These are phyloP conservation scores for Calonectria montana DNA, from an alignment of 2,329 filamentous ascomycete species.

Conservation along the genomic window DNA sequence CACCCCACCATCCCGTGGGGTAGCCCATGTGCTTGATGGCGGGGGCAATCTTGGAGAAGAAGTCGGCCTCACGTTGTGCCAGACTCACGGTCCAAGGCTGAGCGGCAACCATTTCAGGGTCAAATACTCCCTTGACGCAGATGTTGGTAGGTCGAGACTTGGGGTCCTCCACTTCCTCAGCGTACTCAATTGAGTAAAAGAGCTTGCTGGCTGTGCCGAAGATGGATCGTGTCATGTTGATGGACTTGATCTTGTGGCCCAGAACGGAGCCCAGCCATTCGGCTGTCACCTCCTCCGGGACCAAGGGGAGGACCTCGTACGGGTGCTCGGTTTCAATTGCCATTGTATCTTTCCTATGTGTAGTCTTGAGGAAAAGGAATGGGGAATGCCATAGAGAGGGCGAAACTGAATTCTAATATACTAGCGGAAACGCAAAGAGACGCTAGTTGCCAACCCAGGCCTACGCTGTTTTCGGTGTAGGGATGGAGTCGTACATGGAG, in stretches of 20 bases:
- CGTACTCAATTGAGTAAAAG: neutral
- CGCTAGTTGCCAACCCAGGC: neutral
- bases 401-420: neutral
- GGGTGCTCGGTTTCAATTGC: neutral
- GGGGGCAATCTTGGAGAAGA: constrained; percentile 51
- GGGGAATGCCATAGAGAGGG: neutral
- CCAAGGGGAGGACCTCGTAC: neutral
- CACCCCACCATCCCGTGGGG: constrained; percentile 52
- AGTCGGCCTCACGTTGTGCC: constrained; percentile 51
- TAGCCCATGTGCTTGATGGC: constrained; percentile 44
- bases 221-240: constrained; percentile 4
- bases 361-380: neutral
- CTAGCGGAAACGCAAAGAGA: neutral
- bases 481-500: constrained; percentile 4
- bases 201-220: constrained; percentile 9
- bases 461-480: constrained; percentile 1
- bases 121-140: constrained; percentile 52
- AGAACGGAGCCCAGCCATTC: constrained; percentile 5
- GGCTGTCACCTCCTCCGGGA: constrained; percentile 4
- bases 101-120: constrained; percentile 45
- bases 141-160: neutral
- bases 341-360: neutral
- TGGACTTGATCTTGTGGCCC: neutral
- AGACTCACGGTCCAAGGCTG: constrained; percentile 41
- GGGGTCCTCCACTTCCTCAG: neutral